A percentile compares a stretch with the other conserved stretches of the same genome.
Conservation (phyloP, 768 basidiomycete genomes). For the Harrya chromipes region DNA sequence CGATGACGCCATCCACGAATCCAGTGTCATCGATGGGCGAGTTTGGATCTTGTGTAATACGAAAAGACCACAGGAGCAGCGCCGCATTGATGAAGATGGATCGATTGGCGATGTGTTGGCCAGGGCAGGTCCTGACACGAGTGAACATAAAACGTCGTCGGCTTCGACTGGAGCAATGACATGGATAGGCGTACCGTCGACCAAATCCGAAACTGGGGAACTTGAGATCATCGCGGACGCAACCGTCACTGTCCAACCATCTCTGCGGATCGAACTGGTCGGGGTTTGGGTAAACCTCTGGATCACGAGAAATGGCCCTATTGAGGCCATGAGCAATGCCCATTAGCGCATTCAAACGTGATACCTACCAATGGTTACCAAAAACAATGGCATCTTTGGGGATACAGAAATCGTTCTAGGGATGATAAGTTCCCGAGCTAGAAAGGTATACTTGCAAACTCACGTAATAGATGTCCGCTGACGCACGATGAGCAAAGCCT, state of each 20-base stretch:
- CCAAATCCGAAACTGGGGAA: conserved; percentile 58
- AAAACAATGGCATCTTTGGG: conserved; percentile 36
- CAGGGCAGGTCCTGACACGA: conserved; percentile 55
- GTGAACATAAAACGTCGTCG: neutral
- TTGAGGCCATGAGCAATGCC: neutral
- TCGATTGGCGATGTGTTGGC: conserved; percentile 56
- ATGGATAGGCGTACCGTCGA: conserved; percentile 29
- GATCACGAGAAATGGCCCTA: conserved; percentile 58
- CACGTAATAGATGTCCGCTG: conserved; percentile 63
- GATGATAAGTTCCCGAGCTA: neutral
- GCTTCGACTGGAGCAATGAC: neutral
- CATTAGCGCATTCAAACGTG: neutral
- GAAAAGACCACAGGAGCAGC: conserved; percentile 64
- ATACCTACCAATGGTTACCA: conserved; percentile 35
- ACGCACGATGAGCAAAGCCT: conserved; percentile 65
- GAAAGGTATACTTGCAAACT: conserved; percentile 1
- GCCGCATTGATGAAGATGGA: conserved; percentile 68
- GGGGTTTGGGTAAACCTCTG: conserved; percentile 55
- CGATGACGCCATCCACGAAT: conserved; percentile 63
- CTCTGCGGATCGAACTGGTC: conserved; percentile 57
- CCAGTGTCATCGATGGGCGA: conserved; percentile 58
- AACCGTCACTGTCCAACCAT: conserved; percentile 41
- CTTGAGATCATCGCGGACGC: conserved; percentile 49
- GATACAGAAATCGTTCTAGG: conserved; percentile 35
- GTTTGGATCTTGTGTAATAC: conserved; percentile 45